A percentile compares a stretch with the other conserved stretches of the same genome.
These are phyloP conservation scores for Martiniozyma asiatica DNA, from an alignment of 1,139 yeast species.

Conservation along the genomic window DNA sequence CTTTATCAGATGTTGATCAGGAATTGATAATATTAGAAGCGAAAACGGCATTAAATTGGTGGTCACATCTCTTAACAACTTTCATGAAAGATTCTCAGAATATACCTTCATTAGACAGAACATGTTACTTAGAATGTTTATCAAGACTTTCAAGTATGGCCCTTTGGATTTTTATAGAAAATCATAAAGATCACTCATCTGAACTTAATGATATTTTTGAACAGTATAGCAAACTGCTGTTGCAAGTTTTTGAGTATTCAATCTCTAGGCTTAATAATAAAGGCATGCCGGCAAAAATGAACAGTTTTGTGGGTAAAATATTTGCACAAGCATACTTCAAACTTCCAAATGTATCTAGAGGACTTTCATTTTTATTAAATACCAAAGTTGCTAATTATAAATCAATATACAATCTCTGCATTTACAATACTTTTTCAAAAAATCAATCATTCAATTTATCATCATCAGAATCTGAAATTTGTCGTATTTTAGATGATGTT, in stretches of 20 bases:
- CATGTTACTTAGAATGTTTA: slow-evolving; percentile 64
- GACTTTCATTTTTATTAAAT: slow-evolving; percentile 49
- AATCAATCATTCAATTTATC: too few species aligned
- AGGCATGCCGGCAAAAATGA: slow-evolving; percentile 42
- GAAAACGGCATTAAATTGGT: slow-evolving; percentile 42
- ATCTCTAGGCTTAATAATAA: slow-evolving; percentile 42
- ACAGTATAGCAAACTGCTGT: slow-evolving; percentile 28
- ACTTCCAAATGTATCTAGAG: slow-evolving; percentile 49
- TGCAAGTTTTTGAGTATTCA: slow-evolving; percentile 45
- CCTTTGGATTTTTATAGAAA: slow-evolving; percentile 42
- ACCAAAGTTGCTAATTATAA: slow-evolving; percentile 32
- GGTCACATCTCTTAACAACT: slow-evolving; percentile 43
- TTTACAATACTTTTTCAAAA: slow-evolving; percentile 8
- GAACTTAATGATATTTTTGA: slow-evolving; percentile 6
- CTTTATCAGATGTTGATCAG: slow-evolving; percentile 8
- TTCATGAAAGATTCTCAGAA: slow-evolving; percentile 25
- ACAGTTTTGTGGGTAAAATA: slow-evolving; percentile 73
- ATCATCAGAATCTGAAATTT: slow-evolving; percentile 2
- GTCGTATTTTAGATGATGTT: slow-evolving; percentile 10
- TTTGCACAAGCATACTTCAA: slow-evolving; percentile 57
- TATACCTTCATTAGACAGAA: slow-evolving; percentile 41
- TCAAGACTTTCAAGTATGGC: slow-evolving; percentile 51
- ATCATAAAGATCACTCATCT: slow-evolving; percentile 3
- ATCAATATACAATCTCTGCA: slow-evolving; percentile 13
- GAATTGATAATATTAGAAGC: slow-evolving; percentile 9